phyloP scores from a whole-genome alignment of 371 early-diverging fungal species.

The Actinomucor elegans region DNA sequence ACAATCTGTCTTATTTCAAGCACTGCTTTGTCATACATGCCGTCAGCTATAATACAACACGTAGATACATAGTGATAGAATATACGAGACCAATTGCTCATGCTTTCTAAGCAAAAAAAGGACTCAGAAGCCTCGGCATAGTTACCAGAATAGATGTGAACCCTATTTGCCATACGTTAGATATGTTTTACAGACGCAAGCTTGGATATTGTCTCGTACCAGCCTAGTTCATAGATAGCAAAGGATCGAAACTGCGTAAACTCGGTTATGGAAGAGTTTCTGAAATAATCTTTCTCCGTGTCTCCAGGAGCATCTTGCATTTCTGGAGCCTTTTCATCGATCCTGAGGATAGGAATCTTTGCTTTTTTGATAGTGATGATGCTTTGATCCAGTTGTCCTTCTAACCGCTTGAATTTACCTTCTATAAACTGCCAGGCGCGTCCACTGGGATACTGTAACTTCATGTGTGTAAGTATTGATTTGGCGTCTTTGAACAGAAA shows the following conservation, averaged over 20 bases:
- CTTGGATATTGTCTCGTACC: constrained; percentile 14
- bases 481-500: constrained; percentile 12
- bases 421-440: constrained; percentile 22
- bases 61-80: constrained; percentile 39
- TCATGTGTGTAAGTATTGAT: constrained; percentile 13
- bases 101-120: constrained; percentile 33
- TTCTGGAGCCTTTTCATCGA: neutral
- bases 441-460: constrained; percentile 15
- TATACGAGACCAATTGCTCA: constrained; percentile 28
- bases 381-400: constrained; percentile 13
- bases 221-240: constrained; percentile 25
- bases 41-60: constrained; percentile 34
- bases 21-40: constrained; percentile 25
- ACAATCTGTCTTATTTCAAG: constrained; percentile 27
- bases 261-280: constrained; percentile 12
- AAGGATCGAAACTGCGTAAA: constrained; percentile 18
- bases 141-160: constrained; percentile 26
- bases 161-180: constrained; percentile 11
- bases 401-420: constrained; percentile 19
- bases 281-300: neutral
- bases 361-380: constrained; percentile 10
- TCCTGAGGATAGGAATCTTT: neutral
- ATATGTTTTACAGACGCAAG: too few relatives aligned
- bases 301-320: neutral
- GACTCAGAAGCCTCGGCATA: constrained; percentile 29